Percentiles rank a stretch among this genome's conserved stretches.
Conservation (phyloP, 495 filamentous ascomycete genomes). For the Letharia columbiana region DNA sequence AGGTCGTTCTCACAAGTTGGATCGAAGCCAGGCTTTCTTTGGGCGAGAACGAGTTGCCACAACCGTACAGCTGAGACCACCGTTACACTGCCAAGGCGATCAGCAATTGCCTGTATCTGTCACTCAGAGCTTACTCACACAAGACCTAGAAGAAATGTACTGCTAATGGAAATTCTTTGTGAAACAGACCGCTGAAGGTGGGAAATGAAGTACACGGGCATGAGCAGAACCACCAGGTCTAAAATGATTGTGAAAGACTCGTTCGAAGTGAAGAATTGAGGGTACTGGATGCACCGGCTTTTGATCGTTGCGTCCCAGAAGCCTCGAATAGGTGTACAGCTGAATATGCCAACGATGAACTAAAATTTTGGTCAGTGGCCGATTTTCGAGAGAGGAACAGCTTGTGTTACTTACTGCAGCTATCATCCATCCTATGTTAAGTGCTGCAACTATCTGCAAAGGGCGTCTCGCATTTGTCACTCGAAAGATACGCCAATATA, state of each 20-base stretch:
- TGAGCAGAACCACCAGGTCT: neutral
- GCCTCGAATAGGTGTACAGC: neutral
- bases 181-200: neutral
- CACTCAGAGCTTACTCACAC: neutral
- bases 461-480: slow-evolving; percentile 1
- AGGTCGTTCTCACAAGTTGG: neutral
- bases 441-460: neutral
- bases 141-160: slow-evolving; percentile 2
- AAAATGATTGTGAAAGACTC: neutral
- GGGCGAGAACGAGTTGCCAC: neutral
- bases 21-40: slow-evolving; percentile 1
- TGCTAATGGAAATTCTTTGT: neutral
- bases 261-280: neutral
- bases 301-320: slow-evolving; percentile 3
- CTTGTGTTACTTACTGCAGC: neutral
- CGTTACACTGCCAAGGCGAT: neutral
- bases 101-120: neutral
- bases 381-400: neutral
- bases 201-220: neutral
- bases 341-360: neutral
- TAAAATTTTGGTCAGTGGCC: neutral
- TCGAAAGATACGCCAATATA: neutral
- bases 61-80: slow-evolving; percentile 1
- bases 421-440: neutral
- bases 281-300: neutral